Conservation (phyloP, 1,139 yeast species). For the Saccharomyces pastorianus region DNA sequence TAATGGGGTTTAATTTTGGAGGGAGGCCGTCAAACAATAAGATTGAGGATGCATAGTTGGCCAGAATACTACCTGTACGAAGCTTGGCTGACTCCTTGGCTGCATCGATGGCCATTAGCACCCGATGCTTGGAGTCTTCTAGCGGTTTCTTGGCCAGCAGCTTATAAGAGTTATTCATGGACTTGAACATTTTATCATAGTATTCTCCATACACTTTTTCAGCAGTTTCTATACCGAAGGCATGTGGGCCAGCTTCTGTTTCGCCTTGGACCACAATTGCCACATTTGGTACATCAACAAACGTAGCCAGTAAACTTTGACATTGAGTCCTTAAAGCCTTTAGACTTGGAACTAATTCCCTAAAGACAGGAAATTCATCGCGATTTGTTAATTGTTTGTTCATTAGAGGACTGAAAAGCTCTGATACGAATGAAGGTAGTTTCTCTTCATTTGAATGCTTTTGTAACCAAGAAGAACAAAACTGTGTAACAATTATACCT, state of each 20-base stretch:
- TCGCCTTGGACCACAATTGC: constrained; percentile 46
- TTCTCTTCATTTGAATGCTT: constrained; percentile 6
- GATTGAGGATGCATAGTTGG: constrained; percentile 72
- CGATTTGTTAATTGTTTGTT: constrained; percentile 41
- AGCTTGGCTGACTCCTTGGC: constrained; percentile 49
- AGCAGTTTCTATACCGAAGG: constrained; percentile 76
- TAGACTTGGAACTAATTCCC: constrained; percentile 82
- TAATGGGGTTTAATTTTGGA: constrained; percentile 77
- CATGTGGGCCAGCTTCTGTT: constrained; percentile 88
- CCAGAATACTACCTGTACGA: constrained; percentile 56
- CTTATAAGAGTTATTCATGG: constrained; percentile 61
- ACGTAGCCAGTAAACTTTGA: constrained; percentile 69
- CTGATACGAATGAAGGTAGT: constrained; percentile 26
- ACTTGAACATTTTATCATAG: constrained; percentile 55
- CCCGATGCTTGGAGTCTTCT: constrained; percentile 70
- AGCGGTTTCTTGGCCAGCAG: constrained; percentile 65
- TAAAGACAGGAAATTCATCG: constrained; percentile 46
- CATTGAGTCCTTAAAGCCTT: constrained; percentile 84
- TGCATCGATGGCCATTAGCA: constrained; percentile 58
- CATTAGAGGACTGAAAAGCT: constrained; percentile 34
- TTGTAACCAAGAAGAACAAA: constrained; percentile 38
- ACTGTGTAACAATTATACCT: constrained; percentile 66
- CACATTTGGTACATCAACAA: constrained; percentile 42
- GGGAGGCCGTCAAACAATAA: constrained; percentile 59
- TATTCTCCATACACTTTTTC: constrained; percentile 59